Evolutionary conservation across 306 rosid genomes (phyloP), one percentile per base, ranked within the genome.

Genomic region (Hylodesmum podocarpum): DNA sequence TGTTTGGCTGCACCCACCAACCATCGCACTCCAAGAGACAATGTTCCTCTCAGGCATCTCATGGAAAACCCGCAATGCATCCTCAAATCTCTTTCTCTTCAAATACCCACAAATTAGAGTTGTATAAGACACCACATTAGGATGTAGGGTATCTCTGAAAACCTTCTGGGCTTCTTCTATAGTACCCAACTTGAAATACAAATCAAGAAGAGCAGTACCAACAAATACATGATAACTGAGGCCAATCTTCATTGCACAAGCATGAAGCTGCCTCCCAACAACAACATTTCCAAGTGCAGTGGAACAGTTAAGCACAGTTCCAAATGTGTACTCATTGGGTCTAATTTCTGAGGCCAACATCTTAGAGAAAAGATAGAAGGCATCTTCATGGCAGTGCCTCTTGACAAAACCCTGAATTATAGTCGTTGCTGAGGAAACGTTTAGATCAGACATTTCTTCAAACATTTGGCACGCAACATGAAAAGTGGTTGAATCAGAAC

Each of bases 51-150:
- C 88, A 2, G 94, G 97, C 96, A 90, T 90, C 73, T 76, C 84
- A 2, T 14, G 51, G 39, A 94, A 94, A 80, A 94, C 80, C 44
- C 6, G 77, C 49, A 76, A 44, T 44, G 97, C 98, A 70, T 89
- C 96, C 47, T 85, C 79, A 73, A 86, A 79, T 83, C 76, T 90
- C 50, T 76, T 69, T 65, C 62, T 84, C 82, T 87, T 91, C 75
- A 94, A 64, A 81, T 85, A 92, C 18, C 96, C 96, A 76, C 86
- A 65, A 53, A 91, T 87, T 85, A 94, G 67, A 65, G 96, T 78
- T 5, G 98, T 94, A 59, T 89, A 86, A 67, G 98, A 90, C 70
- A 94, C 97, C 77, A 94, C 97, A 83, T 94, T 90, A 4, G 93
- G 96, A 25, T 57, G 29, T 1, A 15, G 54, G 24, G 86, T 90